Percentiles rank a stretch among this genome's conserved stretches.
Evolutionary conservation across 2,329 filamentous ascomycete genomes (phyloP).

Genomic region (Lojkania enalia): DNA sequence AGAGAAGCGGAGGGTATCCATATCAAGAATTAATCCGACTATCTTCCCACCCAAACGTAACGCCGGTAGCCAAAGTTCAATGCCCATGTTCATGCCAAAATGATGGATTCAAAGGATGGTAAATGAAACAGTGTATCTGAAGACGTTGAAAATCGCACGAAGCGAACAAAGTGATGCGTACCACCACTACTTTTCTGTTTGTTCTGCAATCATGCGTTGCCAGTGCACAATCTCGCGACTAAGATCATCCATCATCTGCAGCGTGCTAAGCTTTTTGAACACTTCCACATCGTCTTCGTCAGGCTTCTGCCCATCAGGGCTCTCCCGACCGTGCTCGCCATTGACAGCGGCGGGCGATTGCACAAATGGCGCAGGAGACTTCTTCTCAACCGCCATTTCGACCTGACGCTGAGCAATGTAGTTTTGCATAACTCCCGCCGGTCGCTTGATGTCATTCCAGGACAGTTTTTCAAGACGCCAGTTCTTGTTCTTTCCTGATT

Average conservation of each 20-base stretch:
- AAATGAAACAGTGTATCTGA: too few species aligned
- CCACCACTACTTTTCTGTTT: slow-evolving; percentile 40
- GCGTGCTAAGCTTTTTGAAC: slow-evolving; percentile 75
- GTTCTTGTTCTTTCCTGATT: slow-evolving; percentile 62
- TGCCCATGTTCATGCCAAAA: too few species aligned
- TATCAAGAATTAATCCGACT: slow-evolving; percentile 17
- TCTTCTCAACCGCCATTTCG: slow-evolving; percentile 71
- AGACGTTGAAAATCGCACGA: too few species aligned
- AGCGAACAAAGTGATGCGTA: too few species aligned
- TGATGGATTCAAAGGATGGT: too few species aligned
- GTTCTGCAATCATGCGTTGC: slow-evolving; percentile 62
- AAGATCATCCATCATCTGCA: slow-evolving; percentile 89
- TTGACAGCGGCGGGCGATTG: slow-evolving; percentile 27
- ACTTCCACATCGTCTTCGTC: slow-evolving; percentile 39
- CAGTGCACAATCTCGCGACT: slow-evolving; percentile 80
- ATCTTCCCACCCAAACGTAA: too few species aligned
- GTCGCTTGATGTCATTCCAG: slow-evolving; percentile 85
- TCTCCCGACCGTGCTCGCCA: slow-evolving; percentile 13
- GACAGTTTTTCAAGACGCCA: slow-evolving; percentile 65
- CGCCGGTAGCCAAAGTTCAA: too few species aligned
- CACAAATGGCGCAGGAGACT: slow-evolving; percentile 28
- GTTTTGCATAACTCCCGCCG: slow-evolving; percentile 81
- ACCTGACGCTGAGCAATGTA: slow-evolving; percentile 89
- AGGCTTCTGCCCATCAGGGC: slow-evolving; percentile 42
- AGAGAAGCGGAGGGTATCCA: slow-evolving; percentile 40